Evolutionary conservation across 176 grass and related monocot genomes (phyloP), one percentile per base, ranked within the genome.

Genomic region (Hordeum marinum): DNA sequence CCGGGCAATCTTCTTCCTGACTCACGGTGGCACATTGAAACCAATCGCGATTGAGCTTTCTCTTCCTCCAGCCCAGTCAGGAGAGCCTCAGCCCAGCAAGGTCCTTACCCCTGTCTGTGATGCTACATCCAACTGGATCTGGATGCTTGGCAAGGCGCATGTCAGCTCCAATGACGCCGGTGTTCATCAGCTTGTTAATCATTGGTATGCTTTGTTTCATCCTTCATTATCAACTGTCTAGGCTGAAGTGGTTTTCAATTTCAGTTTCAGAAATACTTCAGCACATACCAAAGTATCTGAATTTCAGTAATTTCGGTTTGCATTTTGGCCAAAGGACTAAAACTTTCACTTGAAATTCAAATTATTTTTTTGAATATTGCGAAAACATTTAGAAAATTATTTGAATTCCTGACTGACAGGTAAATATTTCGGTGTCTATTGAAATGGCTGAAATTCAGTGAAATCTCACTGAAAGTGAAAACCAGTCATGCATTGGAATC

Each of bases 131-230:
- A 87, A 99, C 35, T 99, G 96, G 96, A 88, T 94, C 29, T 99
- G 96, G 96, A 99, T 99, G 96, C 90, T 99, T 79, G 96, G 87
- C 79, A 99, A 99, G 89, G 74, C 96, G 27, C 96, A 99, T 68
- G 96, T 96, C 79, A 87, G 91, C 71, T 95, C 96, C 79, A 99
- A 99, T 41, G 96, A 99, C 17, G 96, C 96, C 0, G 93, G 96
- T 24, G 93, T 99, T 75, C 96, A 99, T 55, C 96, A 99, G 83
- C 90, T 99, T 3, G 91, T 96, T 29, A 96, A 99, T 76, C 96
- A 99, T 66, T 99, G 96, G 95, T 97, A 94, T 23, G 39, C 23
- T 75, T 75, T 63, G 23, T 7, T 40, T 27, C 24, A 5, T n/a
- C 7, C 37, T 34, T 63, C 18, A 54, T 27, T 17, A 78, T 35